Evolutionary conservation across 805 yeast species (phyloP), one percentile per base, ranked within the genome.

Genomic region (Limtongia smithiae): DNA sequence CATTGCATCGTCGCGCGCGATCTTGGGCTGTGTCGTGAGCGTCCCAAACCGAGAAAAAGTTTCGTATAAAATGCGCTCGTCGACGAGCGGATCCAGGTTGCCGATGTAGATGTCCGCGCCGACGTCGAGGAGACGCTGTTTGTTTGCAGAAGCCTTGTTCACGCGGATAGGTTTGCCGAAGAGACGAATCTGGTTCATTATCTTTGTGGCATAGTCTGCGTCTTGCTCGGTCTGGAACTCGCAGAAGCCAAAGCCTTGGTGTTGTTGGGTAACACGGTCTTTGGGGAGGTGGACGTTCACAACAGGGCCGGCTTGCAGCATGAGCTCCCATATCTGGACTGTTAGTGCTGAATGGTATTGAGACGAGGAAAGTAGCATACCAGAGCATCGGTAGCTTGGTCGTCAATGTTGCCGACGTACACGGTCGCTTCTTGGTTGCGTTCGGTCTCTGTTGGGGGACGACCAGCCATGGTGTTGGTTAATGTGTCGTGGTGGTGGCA

Each of bases 191-290:
- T 88, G 89, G 50, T 75, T 71, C 62, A 86, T 64, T 1, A 85
- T 66, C 50, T 77, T 73, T 31, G 76, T 66, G 1, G 81, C 86
- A 63, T 89, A 91, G 7, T 80, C 83, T 0, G 84, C 83, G 59
- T 88, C 96, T 17, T 68, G 71, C 2, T 69, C 67, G 14, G 72
- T 69, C 43, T 70, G 67, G 60, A 85, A 82, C 62, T 86, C 93
- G 1, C 85, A 83, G 68, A 93, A 91, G 8, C 95, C 97, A 69
- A 73, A 91, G 4, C 97, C 97, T 61, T 84, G 94, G 60, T 85
- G 89, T 1, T 76, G 70, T 51, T 78, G 78, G 25, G 79, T 67
- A 3, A 89, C 72, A 54, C 87, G 75, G 62, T 89, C 96, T 61
- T 80, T 82, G 4, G 97, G 97, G 55, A 93, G 71, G 52, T 82